phyloP scores from a whole-genome alignment of 2,329 filamentous ascomycete genomes.

The Hymenoscyphus fraxineus region DNA sequence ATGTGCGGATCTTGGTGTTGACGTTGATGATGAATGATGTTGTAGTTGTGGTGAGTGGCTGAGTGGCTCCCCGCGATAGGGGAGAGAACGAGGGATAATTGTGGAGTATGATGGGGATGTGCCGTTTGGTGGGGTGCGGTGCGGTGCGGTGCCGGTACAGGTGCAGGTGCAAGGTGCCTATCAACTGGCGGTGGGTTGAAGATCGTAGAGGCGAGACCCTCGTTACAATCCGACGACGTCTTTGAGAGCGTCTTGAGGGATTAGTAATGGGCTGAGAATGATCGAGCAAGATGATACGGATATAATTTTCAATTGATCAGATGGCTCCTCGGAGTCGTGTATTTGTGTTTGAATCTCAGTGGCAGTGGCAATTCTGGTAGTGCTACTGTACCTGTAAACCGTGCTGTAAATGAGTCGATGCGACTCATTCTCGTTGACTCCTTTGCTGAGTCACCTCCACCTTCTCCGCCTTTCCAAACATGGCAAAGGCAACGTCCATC shows the following conservation, averaged over 20 bases:
- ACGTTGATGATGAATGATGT: background rate
- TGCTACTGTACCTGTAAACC: too few relatives aligned
- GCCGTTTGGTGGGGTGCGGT: too few relatives aligned
- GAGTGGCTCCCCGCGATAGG: background rate
- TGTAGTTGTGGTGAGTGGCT: background rate
- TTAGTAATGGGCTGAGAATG: background rate
- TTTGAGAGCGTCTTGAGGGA: background rate
- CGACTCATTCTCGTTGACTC: background rate
- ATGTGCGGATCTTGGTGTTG: background rate
- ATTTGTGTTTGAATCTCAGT: background rate
- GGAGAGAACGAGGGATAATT: background rate
- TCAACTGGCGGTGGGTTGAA: too few relatives aligned
- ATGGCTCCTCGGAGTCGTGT: background rate
- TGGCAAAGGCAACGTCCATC: too few relatives aligned
- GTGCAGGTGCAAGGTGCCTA: too few relatives aligned
- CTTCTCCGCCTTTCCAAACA: background rate
- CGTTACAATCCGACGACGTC: background rate
- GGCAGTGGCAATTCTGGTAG: background rate
- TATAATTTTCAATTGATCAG: background rate
- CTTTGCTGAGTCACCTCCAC: background rate
- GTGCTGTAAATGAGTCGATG: background rate
- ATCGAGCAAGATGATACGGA: background rate
- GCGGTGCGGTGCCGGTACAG: too few relatives aligned
- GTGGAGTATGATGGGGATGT: background rate
- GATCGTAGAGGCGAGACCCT: background rate